These are phyloP conservation scores for Candida khao-thaluensis DNA, from an alignment of 805 yeast genomes.

Conservation along the genomic window DNA sequence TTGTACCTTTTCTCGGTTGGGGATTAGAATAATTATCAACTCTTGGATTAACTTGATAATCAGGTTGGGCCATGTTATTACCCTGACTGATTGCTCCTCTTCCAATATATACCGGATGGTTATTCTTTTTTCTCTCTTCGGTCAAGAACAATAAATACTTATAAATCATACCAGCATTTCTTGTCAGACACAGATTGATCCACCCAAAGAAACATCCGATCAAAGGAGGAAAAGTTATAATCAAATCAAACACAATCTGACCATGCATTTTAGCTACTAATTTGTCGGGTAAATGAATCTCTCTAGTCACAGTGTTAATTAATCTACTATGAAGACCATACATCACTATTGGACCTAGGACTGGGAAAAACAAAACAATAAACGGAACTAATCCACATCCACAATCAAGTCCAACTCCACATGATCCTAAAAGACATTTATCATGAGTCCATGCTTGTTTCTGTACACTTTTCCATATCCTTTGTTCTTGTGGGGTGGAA, in stretches of 20 bases:
- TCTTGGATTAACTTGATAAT: slow-evolving; percentile 4
- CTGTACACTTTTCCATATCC: slow-evolving; percentile 72
- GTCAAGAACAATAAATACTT: slow-evolving; percentile 21
- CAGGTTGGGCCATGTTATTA: slow-evolving; percentile 4
- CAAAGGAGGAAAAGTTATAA: slow-evolving; percentile 76
- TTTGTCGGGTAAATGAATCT: slow-evolving; percentile 55
- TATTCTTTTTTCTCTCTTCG: slow-evolving; percentile 20
- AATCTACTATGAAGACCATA: slow-evolving; percentile 74
- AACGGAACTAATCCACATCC: slow-evolving; percentile 81
- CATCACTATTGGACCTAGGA: slow-evolving; percentile 81
- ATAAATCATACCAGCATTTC: slow-evolving; percentile 83
- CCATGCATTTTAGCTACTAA: slow-evolving; percentile 70
- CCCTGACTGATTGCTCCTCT: slow-evolving; percentile 14
- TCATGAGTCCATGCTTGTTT: slow-evolving; percentile 86
- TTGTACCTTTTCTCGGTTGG: slow-evolving; percentile 5
- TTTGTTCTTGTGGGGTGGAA: slow-evolving; percentile 50
- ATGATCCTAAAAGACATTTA: slow-evolving; percentile 76
- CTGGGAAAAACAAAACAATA: slow-evolving; percentile 64
- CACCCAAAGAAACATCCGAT: slow-evolving; percentile 77
- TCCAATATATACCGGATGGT: slow-evolving; percentile 21
- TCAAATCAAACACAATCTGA: slow-evolving; percentile 70
- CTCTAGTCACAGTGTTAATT: slow-evolving; percentile 56
- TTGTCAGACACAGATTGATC: slow-evolving; percentile 81
- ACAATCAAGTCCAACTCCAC: slow-evolving; percentile 59
- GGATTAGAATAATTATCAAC: slow-evolving; percentile 9